Percentiles rank a stretch among this genome's conserved stretches.
These are phyloP conservation scores for Laburnicola sp. DNA, from an alignment of 2,329 filamentous ascomycete genomes.

Conservation along the genomic window DNA sequence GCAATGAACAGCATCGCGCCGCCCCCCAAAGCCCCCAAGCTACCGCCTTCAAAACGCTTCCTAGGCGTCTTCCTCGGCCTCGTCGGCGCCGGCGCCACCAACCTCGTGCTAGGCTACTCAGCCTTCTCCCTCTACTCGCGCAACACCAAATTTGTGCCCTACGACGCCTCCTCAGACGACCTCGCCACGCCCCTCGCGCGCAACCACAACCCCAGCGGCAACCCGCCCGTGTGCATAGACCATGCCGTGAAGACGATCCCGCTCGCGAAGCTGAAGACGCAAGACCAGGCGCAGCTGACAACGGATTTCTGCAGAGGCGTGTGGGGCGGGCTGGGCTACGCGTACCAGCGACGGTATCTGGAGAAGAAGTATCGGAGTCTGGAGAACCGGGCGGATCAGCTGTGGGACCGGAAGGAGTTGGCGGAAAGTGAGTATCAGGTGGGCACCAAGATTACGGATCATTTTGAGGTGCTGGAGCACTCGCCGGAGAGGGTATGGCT, in stretches of 20 bases:
- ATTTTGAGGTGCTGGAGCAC: conserved; percentile 48
- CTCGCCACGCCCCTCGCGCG: conserved; percentile 24
- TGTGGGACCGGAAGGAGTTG: conserved; percentile 44
- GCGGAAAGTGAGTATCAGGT: conserved; percentile 38
- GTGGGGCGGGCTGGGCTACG: conserved; percentile 44
- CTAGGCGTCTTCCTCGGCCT: conserved; percentile 39
- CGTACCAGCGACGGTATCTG: conserved; percentile 40
- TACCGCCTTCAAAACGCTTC: conserved; percentile 34
- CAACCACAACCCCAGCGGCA: conserved; percentile 39
- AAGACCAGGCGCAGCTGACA: conserved; percentile 35
- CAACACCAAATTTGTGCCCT: conserved; percentile 43
- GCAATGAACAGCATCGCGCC: conserved; percentile 43
- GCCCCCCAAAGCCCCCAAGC: conserved; percentile 34
- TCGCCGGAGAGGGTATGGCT: conserved; percentile 38
- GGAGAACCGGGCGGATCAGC: conserved; percentile 33
- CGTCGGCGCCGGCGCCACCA: conserved; percentile 33
- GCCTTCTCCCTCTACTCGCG: conserved; percentile 42
- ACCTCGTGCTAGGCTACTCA: conserved; percentile 39
- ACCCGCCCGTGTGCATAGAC: conserved; percentile 43
- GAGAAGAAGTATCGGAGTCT: conserved; percentile 42
- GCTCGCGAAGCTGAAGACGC: conserved; percentile 36
- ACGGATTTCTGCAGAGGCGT: conserved; percentile 45
- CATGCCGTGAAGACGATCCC: conserved; percentile 43
- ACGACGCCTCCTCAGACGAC: conserved; percentile 33
- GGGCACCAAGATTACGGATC: conserved; percentile 45